Percentiles rank a stretch among this genome's conserved stretches.
These are phyloP conservation scores for Ophiostoma sp. DNA, from an alignment of 2,329 filamentous ascomycete species.

Conservation along the genomic window DNA sequence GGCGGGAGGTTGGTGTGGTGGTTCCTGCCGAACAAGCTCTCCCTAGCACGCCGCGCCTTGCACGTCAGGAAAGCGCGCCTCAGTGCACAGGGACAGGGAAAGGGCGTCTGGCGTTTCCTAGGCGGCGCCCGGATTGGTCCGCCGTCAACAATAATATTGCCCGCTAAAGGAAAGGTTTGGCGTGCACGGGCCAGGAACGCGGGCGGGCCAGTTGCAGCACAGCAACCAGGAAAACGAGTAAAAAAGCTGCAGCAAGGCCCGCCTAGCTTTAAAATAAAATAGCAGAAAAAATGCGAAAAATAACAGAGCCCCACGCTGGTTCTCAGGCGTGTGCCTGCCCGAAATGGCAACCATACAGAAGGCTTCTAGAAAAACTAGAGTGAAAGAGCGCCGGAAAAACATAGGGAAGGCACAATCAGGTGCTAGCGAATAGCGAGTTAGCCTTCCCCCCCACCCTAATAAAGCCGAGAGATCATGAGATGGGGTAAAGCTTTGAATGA, in stretches of 20 bases:
- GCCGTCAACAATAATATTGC: conserved; percentile 32
- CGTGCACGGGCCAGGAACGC: conserved; percentile 31
- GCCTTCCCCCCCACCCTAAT: conserved; percentile 15
- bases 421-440: not conserved
- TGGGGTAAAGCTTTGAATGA: not conserved
- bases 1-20: conserved; percentile 8
- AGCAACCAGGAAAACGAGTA: conserved; percentile 28
- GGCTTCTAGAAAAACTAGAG: conserved; percentile 26
- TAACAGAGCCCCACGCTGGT: conserved; percentile 21
- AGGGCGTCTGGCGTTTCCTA: conserved; percentile 30
- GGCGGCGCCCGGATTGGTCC: conserved; percentile 31
- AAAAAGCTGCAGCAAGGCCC: not conserved
- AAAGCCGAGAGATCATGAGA: conserved; percentile 17
- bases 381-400: conserved; percentile 3
- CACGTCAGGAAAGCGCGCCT: not conserved
- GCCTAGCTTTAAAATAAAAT: conserved; percentile 18
- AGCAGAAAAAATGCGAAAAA: conserved; percentile 21
- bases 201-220: conserved; percentile 29
- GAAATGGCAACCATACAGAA: conserved; percentile 29
- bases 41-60: conserved; percentile 13
- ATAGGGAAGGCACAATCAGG: not conserved
- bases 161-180: conserved; percentile 31
- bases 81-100: not conserved
- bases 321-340: conserved; percentile 13
- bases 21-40: conserved; percentile 20